Evolutionary conservation across 129 eudicot species (phyloP).

Genomic region (Dittrichia graveolens): DNA sequence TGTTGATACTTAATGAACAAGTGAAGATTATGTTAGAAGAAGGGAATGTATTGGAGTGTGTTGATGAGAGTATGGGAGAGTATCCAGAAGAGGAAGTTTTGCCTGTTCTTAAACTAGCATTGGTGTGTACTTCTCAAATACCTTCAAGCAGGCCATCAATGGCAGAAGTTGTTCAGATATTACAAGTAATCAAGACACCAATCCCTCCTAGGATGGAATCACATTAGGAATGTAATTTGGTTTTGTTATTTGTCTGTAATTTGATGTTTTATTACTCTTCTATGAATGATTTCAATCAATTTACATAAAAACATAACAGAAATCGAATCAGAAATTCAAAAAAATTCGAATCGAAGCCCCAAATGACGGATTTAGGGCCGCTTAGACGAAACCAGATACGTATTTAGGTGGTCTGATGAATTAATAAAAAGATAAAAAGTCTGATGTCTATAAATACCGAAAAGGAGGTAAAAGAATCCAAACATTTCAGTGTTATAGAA

Average conservation of each 20-base stretch:
- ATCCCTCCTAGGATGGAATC: constrained; percentile 58
- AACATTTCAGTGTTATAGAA: constrained; percentile 19
- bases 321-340: background rate
- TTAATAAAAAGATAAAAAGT: too few species aligned
- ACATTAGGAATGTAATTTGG: constrained; percentile 18
- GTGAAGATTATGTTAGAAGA: constrained; percentile 77
- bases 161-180: constrained; percentile 92
- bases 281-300: constrained; percentile 19
- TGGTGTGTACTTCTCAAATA: constrained; percentile 93
- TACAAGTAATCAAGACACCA: constrained; percentile 90
- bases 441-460: background rate
- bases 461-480: too few species aligned
- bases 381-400: background rate
- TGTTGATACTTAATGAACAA: constrained; percentile 73
- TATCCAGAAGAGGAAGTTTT: constrained; percentile 90
- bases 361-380: background rate
- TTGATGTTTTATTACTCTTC: constrained; percentile 19
- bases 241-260: constrained; percentile 14
- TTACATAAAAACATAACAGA: background rate
- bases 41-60: constrained; percentile 81
- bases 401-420: background rate
- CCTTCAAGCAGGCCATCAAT: constrained; percentile 97
- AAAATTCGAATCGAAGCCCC: too few species aligned
- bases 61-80: constrained; percentile 68
- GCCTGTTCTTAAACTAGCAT: constrained; percentile 85